Percentiles rank a stretch among this genome's conserved stretches.
Evolutionary conservation across 2,329 filamentous ascomycete genomes (phyloP).

Genomic region (Calonectria pauciramosa): DNA sequence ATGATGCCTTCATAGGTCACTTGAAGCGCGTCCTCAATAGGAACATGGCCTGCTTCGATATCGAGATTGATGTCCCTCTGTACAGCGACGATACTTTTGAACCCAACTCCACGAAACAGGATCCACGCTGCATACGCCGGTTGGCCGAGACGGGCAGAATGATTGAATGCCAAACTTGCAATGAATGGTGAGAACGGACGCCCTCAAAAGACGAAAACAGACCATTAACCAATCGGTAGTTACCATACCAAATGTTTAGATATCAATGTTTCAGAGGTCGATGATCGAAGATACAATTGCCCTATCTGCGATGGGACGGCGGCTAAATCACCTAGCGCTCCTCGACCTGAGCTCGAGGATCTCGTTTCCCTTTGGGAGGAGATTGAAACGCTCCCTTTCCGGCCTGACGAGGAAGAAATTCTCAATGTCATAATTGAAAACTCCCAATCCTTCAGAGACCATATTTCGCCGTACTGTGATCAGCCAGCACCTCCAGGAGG

Average conservation of each 20-base stretch:
- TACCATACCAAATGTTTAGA: background rate
- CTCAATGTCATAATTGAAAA: background rate
- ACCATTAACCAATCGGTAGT: background rate
- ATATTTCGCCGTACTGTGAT: background rate
- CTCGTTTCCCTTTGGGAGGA: background rate
- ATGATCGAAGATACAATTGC: background rate
- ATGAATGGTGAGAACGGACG: background rate
- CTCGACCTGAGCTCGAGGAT: background rate
- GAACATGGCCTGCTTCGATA: background rate
- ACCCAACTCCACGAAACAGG: background rate
- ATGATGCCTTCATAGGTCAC: background rate
- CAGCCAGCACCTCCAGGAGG: background rate
- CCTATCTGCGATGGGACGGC: background rate
- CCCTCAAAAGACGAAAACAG: background rate
- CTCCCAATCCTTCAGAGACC: background rate
- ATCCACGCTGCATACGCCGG: background rate
- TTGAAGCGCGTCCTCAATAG: background rate
- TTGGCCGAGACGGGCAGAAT: background rate
- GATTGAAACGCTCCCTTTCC: background rate
- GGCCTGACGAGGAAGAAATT: background rate
- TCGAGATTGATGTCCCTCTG: background rate
- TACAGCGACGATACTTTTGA: background rate
- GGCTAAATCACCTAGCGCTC: background rate
- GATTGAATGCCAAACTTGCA: background rate
- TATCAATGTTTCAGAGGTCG: background rate